Base-by-base conservation (phyloP, 352 stramenopile genomes). In the Phytophthora vignae region DNA sequence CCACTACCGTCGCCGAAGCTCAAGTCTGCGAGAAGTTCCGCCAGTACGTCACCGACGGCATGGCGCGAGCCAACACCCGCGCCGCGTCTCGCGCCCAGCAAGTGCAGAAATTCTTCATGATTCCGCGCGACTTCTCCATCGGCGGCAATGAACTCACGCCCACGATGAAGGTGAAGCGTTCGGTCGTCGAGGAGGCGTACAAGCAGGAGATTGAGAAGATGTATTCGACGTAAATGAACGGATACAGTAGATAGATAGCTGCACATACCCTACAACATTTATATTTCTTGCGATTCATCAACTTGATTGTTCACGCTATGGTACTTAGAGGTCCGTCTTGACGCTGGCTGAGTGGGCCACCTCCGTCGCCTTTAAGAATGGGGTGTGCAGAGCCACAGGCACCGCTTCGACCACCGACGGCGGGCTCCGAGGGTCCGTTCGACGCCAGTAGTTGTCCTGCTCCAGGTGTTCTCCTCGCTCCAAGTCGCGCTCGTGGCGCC, bases 101-200 rank as follows among this genome's bases (percentile, higher is more conserved):
- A 14, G 85, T 97, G 67, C 81, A 94, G 59, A 96, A 96, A 73
- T 97, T 88, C 64, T 55, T 79, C 22, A 77, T 97, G 64, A 54
- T 80, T 38, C 67, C 78, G 9, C 74, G 71, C 22, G 88, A 97
- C 66, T 97, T 98, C 61, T 91, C 81, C 38, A 85, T 96, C 25
- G 59, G 65, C n/a, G 88, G 77, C 8, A 93, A 92, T 36, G 92
- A 98, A 68, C 81, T 98, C 10, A 98, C 93, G 55, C 91, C 94
- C 2, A 98, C 94, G 56, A 82, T 98, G 70, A 98, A 98, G 79
- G 78, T 98, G 57, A 98, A 98, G 83, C 87, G 93, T n/a, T 76
- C 77, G 11, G 79, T 96, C n/a, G 88, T 97, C 15, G 71, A 84
- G 46, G 85, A 96, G 53, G 90, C 94, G 72, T 96, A 98, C 82